Base-by-base conservation (phyloP, 331 rosid genomes). In the Saraca asoca region DNA sequence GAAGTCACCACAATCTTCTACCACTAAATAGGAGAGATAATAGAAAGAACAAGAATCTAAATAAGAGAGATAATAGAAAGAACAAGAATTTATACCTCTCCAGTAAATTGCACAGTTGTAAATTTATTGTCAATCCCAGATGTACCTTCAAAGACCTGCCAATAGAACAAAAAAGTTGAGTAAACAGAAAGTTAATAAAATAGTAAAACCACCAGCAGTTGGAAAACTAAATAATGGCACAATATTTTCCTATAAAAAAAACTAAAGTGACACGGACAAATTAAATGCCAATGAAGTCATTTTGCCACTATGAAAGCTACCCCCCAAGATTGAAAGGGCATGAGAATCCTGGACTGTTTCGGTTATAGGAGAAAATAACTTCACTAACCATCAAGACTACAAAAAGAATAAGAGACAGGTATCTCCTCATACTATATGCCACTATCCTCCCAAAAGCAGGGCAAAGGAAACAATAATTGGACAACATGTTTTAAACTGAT, bases 101-200 rank as follows among this genome's bases (percentile, higher is more conserved):
- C 98, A 7, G 98, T 92, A 78, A 92, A 92, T 80, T 92, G 98
- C 78, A 92, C 98, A 0, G 98, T 92, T 0, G 98, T 92, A 64
- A 82, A 92, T 64, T 92, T 92, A 69, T 92, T 92, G 89, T 92
- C 98, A 65, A 92, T 92, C 72, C 98, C 98, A 72, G 98, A 92
- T 45, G 98, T 92, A 75, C 98, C 98, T 81, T 92, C 98, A 66
- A 92, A 92, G 68, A 92, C 98, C 98, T 92, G 29, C 49, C 57
- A 70, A 74, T 31, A 56, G 43, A 19, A 48, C 58, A 50, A 51
- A 51, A 46, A 16, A 34, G 54, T n/a, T 46, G 15, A 77, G 43
- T 48, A 53, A 64, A 57, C 58, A 18, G n/a, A 29, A 56, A 71
- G 43, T 12, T 12, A 19, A 29, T 35, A 39, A 70, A 19, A 29